Evolutionary conservation across 2,329 filamentous ascomycete genomes (phyloP).

Genomic region (Thelonectria discophora): DNA sequence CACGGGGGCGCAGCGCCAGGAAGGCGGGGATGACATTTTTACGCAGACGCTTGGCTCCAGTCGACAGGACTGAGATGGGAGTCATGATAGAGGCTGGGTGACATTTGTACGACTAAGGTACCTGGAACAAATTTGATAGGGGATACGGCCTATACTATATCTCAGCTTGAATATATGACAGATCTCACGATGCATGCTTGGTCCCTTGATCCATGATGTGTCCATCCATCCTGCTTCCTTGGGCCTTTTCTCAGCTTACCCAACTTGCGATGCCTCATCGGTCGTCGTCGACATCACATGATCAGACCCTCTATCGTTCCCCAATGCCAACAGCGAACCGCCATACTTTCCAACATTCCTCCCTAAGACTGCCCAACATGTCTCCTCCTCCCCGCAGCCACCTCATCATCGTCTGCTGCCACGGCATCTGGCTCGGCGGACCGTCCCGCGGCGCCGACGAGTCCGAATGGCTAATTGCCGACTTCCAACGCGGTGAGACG

Average conservation of each 20-base stretch:
- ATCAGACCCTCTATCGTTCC: slow-evolving; percentile 35
- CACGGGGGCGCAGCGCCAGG: slow-evolving; percentile 8
- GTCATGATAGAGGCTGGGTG: not conserved
- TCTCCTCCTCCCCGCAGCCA: slow-evolving; percentile 52
- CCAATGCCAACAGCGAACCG: not conserved
- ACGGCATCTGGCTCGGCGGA: slow-evolving; percentile 78
- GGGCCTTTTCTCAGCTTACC: not conserved
- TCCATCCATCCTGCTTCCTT: not conserved
- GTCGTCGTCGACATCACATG: slow-evolving; percentile 38
- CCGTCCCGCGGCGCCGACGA: slow-evolving; percentile 61
- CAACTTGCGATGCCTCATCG: not conserved
- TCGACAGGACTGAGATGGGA: slow-evolving; percentile 20
- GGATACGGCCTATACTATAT: not conserved
- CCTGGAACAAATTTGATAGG: not conserved
- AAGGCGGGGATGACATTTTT: slow-evolving; percentile 24
- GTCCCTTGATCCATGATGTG: not conserved
- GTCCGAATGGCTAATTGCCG: slow-evolving; percentile 75
- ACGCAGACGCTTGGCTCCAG: slow-evolving; percentile 19
- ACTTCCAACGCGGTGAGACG: slow-evolving; percentile 81
- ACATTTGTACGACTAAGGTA: slow-evolving; percentile 17
- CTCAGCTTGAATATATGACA: slow-evolving; percentile 1
- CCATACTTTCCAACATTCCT: slow-evolving; percentile 24
- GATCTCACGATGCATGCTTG: not conserved
- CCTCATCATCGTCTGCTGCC: slow-evolving; percentile 84
- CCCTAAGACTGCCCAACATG: slow-evolving; percentile 15